Base-by-base conservation (phyloP, 805 yeast species). In the Candida corydali region DNA sequence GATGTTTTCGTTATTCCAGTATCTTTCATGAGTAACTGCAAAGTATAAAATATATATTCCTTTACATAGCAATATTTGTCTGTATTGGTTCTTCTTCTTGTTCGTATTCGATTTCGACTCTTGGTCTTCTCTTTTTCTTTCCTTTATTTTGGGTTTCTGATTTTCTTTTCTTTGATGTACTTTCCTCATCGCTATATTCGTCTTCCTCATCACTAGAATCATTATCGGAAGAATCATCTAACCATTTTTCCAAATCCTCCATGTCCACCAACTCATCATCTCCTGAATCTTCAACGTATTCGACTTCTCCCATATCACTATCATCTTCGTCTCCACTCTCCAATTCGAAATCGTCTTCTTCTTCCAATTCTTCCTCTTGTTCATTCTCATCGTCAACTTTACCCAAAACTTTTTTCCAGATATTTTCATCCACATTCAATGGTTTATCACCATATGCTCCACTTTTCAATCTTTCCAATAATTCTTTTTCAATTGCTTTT, bases 361-460 rank as follows among this genome's bases (percentile, higher is more conserved):
- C 69, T 31, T 73, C 76, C 42, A 82, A 86, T 33, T 77, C 80
- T 26, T 64, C 65, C 44, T 83, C 91, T 50, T 82, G 83, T 39
- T 81, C 80, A 37, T 74, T 75, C 29, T 63, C 64, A 18, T 65
- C 63, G 38, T 70, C 80, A 48, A 75, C 75, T 44, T 68, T 74
- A 43, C 89, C 88, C 68, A 93, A 76, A 17, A 93, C 94, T 68
- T 81, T 86, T 74, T 83, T 82, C 98, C 98, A 93, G 42, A 93
- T 79, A 64, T 82, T 82, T 54, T 91, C 96, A 52, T 93, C 98
- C 25, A 93, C 98, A 54, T 93, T 93, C 56, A 93, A 71, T 39
- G 98, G 98, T 61, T 91, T 86, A 56, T 93, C 98, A 47, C 98
- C 98, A 57, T 93, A 93, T 2, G 98, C 98, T 43, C 98, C 98